phyloP scores from a whole-genome alignment of 257 asterid genomes.

The Paraleonurus japonicus region DNA sequence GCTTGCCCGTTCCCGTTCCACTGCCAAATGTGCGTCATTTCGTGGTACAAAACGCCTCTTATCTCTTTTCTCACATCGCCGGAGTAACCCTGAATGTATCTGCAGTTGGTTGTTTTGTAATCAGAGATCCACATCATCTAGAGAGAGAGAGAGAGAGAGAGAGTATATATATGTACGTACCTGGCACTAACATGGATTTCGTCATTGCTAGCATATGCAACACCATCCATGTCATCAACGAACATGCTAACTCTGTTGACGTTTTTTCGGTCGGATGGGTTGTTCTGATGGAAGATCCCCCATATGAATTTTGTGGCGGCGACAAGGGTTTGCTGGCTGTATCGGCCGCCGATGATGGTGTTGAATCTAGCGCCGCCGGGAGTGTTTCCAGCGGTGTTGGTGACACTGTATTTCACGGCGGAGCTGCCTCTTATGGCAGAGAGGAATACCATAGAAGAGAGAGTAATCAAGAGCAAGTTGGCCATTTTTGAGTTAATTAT shows the following conservation, averaged over 20 bases:
- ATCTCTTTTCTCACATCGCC: constrained; percentile 14
- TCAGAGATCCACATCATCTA: too few species aligned
- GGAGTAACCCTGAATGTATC: background rate
- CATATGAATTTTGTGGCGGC: constrained; percentile 38
- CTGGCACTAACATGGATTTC: background rate
- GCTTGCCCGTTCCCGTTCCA: constrained; percentile 60
- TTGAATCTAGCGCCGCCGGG: constrained; percentile 44
- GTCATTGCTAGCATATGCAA: constrained; percentile 31
- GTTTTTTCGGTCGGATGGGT: constrained; percentile 33
- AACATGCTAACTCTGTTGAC: constrained; percentile 37
- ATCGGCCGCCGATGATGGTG: constrained; percentile 42
- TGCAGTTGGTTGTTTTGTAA: background rate
- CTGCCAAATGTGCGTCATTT: constrained; percentile 65
- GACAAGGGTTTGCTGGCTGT: constrained; percentile 8
- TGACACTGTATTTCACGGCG: background rate
- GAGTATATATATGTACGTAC: too few species aligned
- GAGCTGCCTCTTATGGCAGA: background rate
- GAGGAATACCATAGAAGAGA: background rate
- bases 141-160: background rate
- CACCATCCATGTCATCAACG: constrained; percentile 57
- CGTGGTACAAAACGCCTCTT: constrained; percentile 61
- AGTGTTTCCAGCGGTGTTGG: constrained; percentile 34
- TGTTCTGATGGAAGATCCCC: constrained; percentile 42
- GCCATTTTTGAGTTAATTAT: background rate
- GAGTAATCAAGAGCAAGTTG: background rate